Evolutionary conservation across 2,329 filamentous ascomycete genomes (phyloP).

Genomic region (Thelonectria discophora): DNA sequence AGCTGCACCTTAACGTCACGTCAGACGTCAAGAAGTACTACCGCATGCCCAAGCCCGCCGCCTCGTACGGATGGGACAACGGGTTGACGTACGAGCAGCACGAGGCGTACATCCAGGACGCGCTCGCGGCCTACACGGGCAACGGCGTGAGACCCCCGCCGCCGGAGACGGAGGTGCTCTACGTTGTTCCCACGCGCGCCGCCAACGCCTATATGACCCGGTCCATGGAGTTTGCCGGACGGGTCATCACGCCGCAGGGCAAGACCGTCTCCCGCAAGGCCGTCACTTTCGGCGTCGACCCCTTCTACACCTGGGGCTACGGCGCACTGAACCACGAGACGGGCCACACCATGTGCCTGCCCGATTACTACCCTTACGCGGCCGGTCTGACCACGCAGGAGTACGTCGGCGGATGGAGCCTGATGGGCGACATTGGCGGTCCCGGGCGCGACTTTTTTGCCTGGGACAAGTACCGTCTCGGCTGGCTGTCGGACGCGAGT

Average conservation of each 20-base stretch:
- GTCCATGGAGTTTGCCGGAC: conserved; percentile 15
- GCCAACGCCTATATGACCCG: conserved; percentile 13
- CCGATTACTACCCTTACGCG: conserved; percentile 49
- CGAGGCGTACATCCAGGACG: conserved; percentile 27
- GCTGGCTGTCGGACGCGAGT: conserved; percentile 47
- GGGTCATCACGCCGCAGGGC: conserved; percentile 35
- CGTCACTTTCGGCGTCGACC: conserved; percentile 47
- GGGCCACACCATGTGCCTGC: conserved; percentile 50
- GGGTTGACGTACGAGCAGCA: conserved; percentile 17
- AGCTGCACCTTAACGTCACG: conserved; percentile 36
- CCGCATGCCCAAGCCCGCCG: conserved; percentile 41
- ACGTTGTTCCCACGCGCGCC: conserved; percentile 25
- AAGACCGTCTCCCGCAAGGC: conserved; percentile 44
- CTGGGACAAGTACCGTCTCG: conserved; percentile 52
- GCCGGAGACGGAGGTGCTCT: conserved; percentile 24
- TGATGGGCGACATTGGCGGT: conserved; percentile 49
- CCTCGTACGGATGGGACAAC: conserved; percentile 36
- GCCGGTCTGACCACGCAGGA: conserved; percentile 37
- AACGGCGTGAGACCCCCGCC: conserved; percentile 17
- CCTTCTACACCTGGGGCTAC: conserved; percentile 44
- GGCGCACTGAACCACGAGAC: conserved; percentile 51
- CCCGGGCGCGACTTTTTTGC: conserved; percentile 49
- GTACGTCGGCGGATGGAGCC: conserved; percentile 49
- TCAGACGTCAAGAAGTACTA: conserved; percentile 37
- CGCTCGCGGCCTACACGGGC: conserved; percentile 23